Percentiles rank a stretch among this genome's conserved stretches.
Evolutionary conservation across 345 rosid genomes (phyloP).

Genomic region (Streptanthus diversifolius): DNA sequence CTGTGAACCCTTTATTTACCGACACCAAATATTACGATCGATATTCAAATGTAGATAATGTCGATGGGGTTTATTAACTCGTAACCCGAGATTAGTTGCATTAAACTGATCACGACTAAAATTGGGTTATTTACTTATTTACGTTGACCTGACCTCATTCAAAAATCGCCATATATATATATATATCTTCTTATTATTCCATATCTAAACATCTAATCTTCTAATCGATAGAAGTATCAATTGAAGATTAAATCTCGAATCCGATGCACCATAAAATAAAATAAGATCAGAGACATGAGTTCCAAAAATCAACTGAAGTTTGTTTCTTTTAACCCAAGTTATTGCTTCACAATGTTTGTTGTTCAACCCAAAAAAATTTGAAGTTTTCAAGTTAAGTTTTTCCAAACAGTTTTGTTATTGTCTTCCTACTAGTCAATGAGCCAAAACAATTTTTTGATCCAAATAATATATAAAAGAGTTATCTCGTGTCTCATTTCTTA

Average conservation of each 20-base stretch:
- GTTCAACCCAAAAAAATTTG: neutral
- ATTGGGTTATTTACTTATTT: neutral
- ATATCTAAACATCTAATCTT: neutral
- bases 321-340: neutral
- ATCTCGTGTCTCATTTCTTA: constrained; percentile 31
- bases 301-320: no score
- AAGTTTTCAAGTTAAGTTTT: neutral
- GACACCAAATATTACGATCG: constrained; percentile 10
- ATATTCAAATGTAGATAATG: neutral
- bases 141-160: neutral
- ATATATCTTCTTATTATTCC: neutral
- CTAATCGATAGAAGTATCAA: neutral
- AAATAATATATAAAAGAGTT: neutral
- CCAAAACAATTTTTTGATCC: neutral
- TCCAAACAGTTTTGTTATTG: neutral
- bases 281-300: neutral
- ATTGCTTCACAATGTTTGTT: neutral
- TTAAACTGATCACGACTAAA: neutral
- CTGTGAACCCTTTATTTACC: constrained; percentile 7
- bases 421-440: neutral
- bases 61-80: neutral
- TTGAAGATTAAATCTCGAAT: neutral
- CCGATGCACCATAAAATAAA: neutral
- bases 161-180: neutral
- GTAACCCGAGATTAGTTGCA: neutral